phyloP scores from a whole-genome alignment of 2,329 filamentous ascomycete genomes.

The Xylaria sp. region DNA sequence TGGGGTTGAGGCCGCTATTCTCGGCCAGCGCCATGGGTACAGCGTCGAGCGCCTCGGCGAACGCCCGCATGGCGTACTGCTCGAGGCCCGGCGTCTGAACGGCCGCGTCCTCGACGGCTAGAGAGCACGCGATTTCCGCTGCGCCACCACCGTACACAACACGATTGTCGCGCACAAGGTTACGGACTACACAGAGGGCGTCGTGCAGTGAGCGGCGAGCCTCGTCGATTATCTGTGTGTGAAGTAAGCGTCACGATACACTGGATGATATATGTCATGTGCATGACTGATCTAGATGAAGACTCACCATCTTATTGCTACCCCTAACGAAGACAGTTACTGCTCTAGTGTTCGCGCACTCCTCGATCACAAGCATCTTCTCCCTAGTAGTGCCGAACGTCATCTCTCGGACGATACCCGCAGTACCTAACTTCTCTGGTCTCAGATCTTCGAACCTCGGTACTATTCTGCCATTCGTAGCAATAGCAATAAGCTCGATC shows the following conservation, averaged over 20 bases:
- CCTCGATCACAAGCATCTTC: conserved; percentile 99
- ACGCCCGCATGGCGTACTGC: conserved; percentile 99
- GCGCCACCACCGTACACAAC: conserved; percentile 98
- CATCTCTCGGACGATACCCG: conserved; percentile 93
- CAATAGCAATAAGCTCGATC: conserved; percentile 98
- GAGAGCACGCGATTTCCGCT: conserved; percentile 94
- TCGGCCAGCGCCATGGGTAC: conserved; percentile 96
- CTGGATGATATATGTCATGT: neutral
- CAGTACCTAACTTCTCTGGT: conserved; percentile 87
- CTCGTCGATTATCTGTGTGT: conserved; percentile 89
- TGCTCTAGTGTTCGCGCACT: conserved; percentile 96
- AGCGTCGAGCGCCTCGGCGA: conserved; percentile 91
- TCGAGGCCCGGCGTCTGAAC: conserved; percentile 96
- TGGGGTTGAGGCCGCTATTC: conserved; percentile 95
- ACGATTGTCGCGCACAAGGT: conserved; percentile 93
- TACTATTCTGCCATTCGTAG: conserved; percentile 97
- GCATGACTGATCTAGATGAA: neutral
- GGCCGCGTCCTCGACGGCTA: conserved; percentile 94
- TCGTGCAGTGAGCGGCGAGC: conserved; percentile 98
- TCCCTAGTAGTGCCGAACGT: conserved; percentile 96
- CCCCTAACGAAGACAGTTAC: conserved; percentile 97
- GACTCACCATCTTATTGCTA: conserved; percentile 96
- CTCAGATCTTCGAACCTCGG: conserved; percentile 96
- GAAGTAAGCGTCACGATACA: conserved; percentile 20
- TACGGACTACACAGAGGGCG: conserved; percentile 95